Evolutionary conservation across 2,329 filamentous ascomycete genomes (phyloP), one percentile per base, ranked within the genome.

Genomic region (Sordariomycetes sp.): DNA sequence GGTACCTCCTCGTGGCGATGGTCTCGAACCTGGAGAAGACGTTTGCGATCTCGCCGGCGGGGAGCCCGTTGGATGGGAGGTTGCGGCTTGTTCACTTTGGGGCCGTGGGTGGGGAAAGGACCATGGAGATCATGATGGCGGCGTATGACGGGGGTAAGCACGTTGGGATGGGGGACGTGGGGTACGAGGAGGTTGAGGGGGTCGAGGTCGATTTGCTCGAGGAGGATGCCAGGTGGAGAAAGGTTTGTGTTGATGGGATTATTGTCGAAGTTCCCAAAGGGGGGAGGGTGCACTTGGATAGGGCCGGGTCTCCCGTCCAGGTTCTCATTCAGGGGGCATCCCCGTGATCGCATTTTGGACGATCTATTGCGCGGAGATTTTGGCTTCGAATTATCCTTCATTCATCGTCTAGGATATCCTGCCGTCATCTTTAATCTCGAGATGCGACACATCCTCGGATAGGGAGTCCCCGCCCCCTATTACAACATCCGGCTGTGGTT

Each of bases 191-290:
- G 57, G 77, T 94, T 7, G 80, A 86, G 2, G 80, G 80, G 55
- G 62, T 96, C 20, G 76, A 72, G 59, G 82, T 96, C 53, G 76
- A 80, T 17, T 83, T 89, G 39, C 61, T 73, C 1, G 88, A 94
- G 64, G 74, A 80, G 17, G 82, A 89, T n/a, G 74, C 74, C 52
- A 75, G 83, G 56, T 96, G 90, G 90, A 77, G 92, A 60, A 82
- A 91, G 65, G 80, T 95, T 15, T 97, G 92, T 67, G 76, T 97
- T n/a, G 92, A 97, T 69, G 92, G 92, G 2, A 90, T 86, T 56
- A 95, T 95, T 64, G 81, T 96, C 2, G 78, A 81, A 59, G 72
- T 96, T 1, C 85, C 87, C 22, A 68, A 75, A 55, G 83, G 79
- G 1, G 90, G 90, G 0, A 85, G 81, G 76, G 80, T 95, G 69